A percentile compares a stretch with the other conserved stretches of the same genome.
Evolutionary conservation across 306 rosid species (phyloP).

Genomic region (Potentilla sterilis): DNA sequence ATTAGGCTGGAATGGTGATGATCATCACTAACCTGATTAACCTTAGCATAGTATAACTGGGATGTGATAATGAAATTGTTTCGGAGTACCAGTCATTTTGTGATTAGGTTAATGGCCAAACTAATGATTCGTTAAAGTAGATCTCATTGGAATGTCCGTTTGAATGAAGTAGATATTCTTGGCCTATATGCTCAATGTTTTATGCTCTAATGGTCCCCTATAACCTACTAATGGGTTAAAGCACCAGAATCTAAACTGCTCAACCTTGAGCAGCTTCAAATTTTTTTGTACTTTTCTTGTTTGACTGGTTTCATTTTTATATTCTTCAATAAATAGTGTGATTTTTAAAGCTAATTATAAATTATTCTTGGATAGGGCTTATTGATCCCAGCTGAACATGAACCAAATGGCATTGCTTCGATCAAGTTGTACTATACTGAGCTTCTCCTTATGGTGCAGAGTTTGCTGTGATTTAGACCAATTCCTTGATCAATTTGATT

Average conservation of each 20-base stretch:
- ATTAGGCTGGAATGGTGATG: neutral
- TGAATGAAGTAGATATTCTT: neutral
- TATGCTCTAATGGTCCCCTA: neutral
- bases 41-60: neutral
- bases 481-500: conserved; percentile 7
- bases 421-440: conserved; percentile 18
- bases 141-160: neutral
- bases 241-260: neutral
- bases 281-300: neutral
- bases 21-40: neutral
- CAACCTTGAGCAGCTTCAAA: neutral
- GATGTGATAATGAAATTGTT: neutral
- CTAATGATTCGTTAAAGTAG: neutral
- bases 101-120: neutral
- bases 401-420: conserved; percentile 20
- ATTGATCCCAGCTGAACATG: conserved; percentile 34
- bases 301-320: neutral
- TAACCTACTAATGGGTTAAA: neutral
- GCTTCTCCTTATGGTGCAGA: conserved; percentile 11
- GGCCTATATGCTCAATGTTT: neutral
- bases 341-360: conserved; percentile 25
- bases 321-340: neutral
- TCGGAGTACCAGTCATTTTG: neutral
- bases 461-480: neutral
- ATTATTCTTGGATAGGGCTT: conserved; percentile 36